phyloP scores from a whole-genome alignment of 2,329 filamentous ascomycete species.

The Alternaria longipes region DNA sequence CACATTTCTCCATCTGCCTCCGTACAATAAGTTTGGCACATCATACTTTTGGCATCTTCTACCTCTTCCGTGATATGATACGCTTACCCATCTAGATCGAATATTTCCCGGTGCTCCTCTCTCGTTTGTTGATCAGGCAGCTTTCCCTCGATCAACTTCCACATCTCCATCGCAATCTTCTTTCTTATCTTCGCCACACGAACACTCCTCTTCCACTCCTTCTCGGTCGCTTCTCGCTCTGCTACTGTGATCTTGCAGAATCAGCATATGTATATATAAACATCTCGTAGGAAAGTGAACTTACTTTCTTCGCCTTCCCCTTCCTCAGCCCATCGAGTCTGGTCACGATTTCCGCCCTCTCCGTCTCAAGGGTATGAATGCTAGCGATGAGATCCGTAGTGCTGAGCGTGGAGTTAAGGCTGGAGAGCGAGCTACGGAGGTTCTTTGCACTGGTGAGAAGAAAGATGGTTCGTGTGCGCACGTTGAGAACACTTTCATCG shows the following conservation, averaged over 20 bases:
- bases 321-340: constrained; percentile 55
- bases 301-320: constrained; percentile 57
- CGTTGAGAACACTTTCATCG: constrained; percentile 58
- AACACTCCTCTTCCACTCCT: constrained; percentile 57
- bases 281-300: constrained; percentile 12
- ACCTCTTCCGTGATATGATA: neutral
- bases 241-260: constrained; percentile 38
- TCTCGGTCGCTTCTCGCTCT: constrained; percentile 59
- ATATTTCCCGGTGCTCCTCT: constrained; percentile 61
- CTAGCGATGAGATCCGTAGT: constrained; percentile 59
- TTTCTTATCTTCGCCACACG: constrained; percentile 53
- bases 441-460: constrained; percentile 60
- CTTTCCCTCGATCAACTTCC: constrained; percentile 59
- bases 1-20: neutral
- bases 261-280: neutral
- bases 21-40: neutral
- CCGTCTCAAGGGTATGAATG: constrained; percentile 56
- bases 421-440: constrained; percentile 58
- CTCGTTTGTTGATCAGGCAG: constrained; percentile 58
- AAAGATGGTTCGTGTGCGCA: constrained; percentile 56
- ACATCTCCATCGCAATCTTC: constrained; percentile 62
- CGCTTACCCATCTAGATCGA: constrained; percentile 49
- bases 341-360: constrained; percentile 54
- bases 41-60: neutral
- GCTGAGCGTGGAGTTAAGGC: constrained; percentile 60